Conservation (phyloP, 257 asterid genomes). For the Oldenlandia corymbosa region DNA sequence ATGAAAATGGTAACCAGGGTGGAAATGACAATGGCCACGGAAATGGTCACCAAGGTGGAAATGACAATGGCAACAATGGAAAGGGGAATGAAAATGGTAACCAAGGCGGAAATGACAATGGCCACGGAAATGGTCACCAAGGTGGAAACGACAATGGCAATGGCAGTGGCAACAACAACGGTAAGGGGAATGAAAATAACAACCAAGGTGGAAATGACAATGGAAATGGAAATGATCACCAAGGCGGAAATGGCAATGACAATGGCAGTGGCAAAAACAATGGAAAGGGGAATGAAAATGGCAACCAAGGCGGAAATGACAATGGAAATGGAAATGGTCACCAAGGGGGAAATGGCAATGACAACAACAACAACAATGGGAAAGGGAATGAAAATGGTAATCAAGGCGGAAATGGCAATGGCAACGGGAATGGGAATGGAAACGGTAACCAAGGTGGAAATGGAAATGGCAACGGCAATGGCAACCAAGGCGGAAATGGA, state of each 20-base stretch:
- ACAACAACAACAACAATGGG: neutral
- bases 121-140: slow-evolving; percentile 9
- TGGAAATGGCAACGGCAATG: neutral
- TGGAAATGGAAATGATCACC: neutral
- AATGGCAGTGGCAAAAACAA: neutral
- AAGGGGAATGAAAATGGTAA: neutral
- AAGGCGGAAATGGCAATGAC: neutral
- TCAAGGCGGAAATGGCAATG: neutral
- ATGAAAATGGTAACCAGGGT: neutral
- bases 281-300: neutral
- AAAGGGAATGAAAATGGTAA: neutral
- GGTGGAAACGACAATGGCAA: slow-evolving; percentile 11
- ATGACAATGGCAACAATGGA: neutral
- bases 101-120: neutral
- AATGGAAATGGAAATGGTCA: neutral
- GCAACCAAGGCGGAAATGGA: too few relatives aligned
- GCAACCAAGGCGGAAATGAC: neutral
- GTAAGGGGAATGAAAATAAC: neutral
- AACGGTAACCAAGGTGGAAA: neutral
- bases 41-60: neutral
- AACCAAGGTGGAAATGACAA: neutral
- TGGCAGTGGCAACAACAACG: neutral
- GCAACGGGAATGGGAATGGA: neutral
- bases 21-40: neutral
- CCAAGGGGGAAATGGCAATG: neutral